Conservation (phyloP, 805 yeast genomes). For the Candida berthetii region DNA sequence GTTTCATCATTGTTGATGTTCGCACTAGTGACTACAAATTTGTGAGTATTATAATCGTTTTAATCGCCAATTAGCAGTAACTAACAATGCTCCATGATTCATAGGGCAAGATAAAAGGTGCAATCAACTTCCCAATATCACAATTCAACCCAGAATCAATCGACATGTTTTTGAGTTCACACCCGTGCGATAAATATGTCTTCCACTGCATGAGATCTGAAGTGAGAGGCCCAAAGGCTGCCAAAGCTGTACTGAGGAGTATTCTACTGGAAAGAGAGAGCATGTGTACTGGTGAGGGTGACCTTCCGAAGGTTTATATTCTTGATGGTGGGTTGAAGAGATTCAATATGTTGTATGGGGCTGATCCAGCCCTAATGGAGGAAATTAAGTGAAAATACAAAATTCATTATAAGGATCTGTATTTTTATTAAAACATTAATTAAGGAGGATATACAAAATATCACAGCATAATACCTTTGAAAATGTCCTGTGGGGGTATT, state of each 20-base stretch:
- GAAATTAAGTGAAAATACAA: neutral
- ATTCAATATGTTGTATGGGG: constrained; percentile 15
- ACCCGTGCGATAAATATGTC: constrained; percentile 3
- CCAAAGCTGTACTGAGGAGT: constrained; percentile 6
- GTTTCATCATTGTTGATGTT: constrained; percentile 13
- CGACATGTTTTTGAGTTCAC: constrained; percentile 4
- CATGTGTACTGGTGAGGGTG: constrained; percentile 1
- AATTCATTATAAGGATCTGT: too few species aligned
- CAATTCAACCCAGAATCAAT: constrained; percentile 2
- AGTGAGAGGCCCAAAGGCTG: constrained; percentile 14
- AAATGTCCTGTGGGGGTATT: too few species aligned
- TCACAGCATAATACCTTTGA: too few species aligned
- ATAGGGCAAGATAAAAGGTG: neutral
- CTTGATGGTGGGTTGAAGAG: constrained; percentile 16
- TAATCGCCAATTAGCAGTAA: neutral
- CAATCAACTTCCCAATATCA: constrained; percentile 10
- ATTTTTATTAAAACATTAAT: too few species aligned
- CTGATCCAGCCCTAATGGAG: constrained; percentile 5
- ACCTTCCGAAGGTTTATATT: constrained; percentile 9
- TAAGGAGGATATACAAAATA: too few species aligned
- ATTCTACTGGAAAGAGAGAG: constrained; percentile 1
- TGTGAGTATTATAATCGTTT: constrained; percentile 2
- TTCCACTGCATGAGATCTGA: constrained; percentile 21
- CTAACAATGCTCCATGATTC: neutral
- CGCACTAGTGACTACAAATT: constrained; percentile 10